phyloP scores from a whole-genome alignment of 208 protist genomes.

The Acanthamoeba healyi region DNA sequence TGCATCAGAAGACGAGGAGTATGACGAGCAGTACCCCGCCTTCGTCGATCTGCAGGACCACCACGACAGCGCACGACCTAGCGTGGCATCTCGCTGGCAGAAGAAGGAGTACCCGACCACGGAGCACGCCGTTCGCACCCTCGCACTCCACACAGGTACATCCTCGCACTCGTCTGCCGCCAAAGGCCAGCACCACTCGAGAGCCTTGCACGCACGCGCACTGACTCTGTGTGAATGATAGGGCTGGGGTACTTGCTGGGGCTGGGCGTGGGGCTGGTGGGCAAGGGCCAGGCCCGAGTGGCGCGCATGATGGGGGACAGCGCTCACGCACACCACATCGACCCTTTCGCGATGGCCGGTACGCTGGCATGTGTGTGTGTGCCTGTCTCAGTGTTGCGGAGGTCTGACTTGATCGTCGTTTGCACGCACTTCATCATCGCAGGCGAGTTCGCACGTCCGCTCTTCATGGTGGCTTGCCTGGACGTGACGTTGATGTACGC shows the following conservation, averaged over 20 bases:
- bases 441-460: slow-evolving; percentile 25
- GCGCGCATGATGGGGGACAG: not conserved
- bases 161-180: not conserved
- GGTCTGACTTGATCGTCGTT: too few species aligned
- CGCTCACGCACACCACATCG: slow-evolving; percentile 4
- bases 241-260: slow-evolving; percentile 38
- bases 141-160: slow-evolving; percentile 47
- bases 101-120: slow-evolving; percentile 13
- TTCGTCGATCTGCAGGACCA: not conserved
- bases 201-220: too few species aligned
- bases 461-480: slow-evolving; percentile 43
- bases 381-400: not conserved
- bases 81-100: not conserved
- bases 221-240: not conserved
- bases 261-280: not conserved
- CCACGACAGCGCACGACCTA: not conserved
- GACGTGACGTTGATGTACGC: slow-evolving; percentile 43
- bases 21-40: not conserved
- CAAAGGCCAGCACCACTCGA: not conserved
- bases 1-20: not conserved
- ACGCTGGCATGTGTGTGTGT: too few species aligned
- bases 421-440: not conserved
- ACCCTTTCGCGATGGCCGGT: slow-evolving; percentile 45
- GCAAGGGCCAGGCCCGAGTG: not conserved
- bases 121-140: slow-evolving; percentile 20